Evolutionary conservation across 2,329 filamentous ascomycete genomes (phyloP).

Genomic region (Penicillium sp.): DNA sequence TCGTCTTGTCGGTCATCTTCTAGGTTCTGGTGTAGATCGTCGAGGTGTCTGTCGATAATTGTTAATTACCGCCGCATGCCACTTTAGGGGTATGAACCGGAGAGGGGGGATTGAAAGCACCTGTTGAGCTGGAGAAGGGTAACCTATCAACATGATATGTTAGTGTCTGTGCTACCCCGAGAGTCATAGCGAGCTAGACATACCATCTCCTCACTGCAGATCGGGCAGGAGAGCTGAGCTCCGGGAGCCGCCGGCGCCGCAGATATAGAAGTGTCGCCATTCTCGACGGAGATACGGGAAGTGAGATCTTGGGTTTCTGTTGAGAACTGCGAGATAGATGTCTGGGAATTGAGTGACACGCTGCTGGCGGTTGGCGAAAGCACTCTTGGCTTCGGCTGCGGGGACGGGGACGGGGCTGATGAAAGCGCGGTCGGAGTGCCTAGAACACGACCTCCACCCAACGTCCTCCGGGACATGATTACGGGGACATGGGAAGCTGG

Average conservation of each 20-base stretch:
- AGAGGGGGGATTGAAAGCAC: constrained; percentile 38
- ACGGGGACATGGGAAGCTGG: constrained; percentile 37
- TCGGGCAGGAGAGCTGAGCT: constrained; percentile 83
- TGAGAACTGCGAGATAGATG: constrained; percentile 69
- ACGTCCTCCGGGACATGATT: constrained; percentile 77
- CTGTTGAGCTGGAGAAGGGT: constrained; percentile 90
- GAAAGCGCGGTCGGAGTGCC: constrained; percentile 83
- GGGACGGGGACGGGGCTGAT: constrained; percentile 48
- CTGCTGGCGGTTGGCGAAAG: constrained; percentile 70
- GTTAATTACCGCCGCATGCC: constrained; percentile 20
- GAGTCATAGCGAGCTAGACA: constrained; percentile 16
- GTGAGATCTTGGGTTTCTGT: constrained; percentile 75
- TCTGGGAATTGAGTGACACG: constrained; percentile 73
- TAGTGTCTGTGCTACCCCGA: background rate
- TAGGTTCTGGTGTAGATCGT: constrained; percentile 86
- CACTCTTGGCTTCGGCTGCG: constrained; percentile 44
- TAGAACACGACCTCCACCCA: constrained; percentile 88
- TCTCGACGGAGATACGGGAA: constrained; percentile 73
- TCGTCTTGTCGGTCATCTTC: constrained; percentile 88
- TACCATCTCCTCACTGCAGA: constrained; percentile 98
- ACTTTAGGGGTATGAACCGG: background rate
- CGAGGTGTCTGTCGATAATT: constrained; percentile 62
- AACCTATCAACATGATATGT: constrained; percentile 55
- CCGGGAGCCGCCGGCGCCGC: constrained; percentile 56
- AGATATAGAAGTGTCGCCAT: constrained; percentile 53